Base-by-base conservation (phyloP, 2,329 filamentous ascomycete species). In the Eutypa lata region DNA sequence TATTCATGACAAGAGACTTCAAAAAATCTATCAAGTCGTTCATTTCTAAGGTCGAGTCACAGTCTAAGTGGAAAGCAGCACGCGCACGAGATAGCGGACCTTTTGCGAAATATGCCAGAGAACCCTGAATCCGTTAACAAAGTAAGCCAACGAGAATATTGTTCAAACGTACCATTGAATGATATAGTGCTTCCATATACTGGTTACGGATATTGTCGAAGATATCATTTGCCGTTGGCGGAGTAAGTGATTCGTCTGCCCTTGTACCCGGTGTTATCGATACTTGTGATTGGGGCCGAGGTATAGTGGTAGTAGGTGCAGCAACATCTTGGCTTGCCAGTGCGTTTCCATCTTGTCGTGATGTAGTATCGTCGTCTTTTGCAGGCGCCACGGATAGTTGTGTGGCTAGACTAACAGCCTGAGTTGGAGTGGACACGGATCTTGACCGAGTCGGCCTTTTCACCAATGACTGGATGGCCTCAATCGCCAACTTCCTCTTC, bases 31-130 rank as follows among this genome's bases (percentile, higher is more conserved):
- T 76, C 18, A 92, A 73, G 48, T 90, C 82, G 22, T 74, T 72
- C 69, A 87, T 83, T 40, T 84, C 77, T 19, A 86, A 71, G 21
- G 77, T 81, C 7, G 79, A 74, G 65, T 87, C 82, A 49, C 81
- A 80, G 55, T 84, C 80, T 14, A 84, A 71, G 53, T 86, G 82
- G 57, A 90, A 90, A 14, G 85, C 81, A 46, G 86, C 87, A 54
- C 89, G 82, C 45, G 88, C 86, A 60, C 89, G 81, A 44, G 89
- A 90, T 19, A 94, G 73, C 1, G 90, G 88, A 1, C 89, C 90
- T 73, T 94, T 94, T 19, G 87, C 87, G 69, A 93, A 92, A 69
- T 92, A 94, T 53, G 89, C 89, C 52, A 93, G 73, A 3, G 89
- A 90, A 33, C 88, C 89, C 79, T 71, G 8, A 67, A 72, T 11